Conservation (phyloP, 352 stramenopile genomes). For the Phytophthora melonis region DNA sequence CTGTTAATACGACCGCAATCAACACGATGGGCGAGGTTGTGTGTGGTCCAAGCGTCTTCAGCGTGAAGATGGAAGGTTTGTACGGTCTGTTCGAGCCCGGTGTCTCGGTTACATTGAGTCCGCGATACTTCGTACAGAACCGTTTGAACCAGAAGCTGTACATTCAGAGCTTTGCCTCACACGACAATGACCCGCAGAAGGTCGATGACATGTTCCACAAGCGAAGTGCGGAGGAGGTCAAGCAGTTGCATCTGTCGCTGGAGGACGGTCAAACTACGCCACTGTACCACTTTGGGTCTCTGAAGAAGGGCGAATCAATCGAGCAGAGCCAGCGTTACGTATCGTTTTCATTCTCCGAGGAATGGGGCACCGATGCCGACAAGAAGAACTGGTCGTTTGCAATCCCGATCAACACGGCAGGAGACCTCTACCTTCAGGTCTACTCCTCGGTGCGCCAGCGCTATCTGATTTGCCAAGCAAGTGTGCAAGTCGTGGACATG, state of each 20-base stretch:
- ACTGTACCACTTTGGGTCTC: conserved; percentile 81
- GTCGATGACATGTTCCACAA: conserved; percentile 81
- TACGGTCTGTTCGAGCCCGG: conserved; percentile 84
- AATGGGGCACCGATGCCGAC: conserved; percentile 57
- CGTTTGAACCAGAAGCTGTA: conserved; percentile 83
- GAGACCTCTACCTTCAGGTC: conserved; percentile 84
- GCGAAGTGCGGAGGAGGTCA: conserved; percentile 67
- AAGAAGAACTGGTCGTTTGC: conserved; percentile 82
- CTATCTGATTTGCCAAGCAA: conserved; percentile 84
- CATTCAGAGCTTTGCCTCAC: conserved; percentile 74
- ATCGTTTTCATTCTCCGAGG: conserved; percentile 79
- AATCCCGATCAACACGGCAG: conserved; percentile 79
- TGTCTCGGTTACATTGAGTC: conserved; percentile 79
- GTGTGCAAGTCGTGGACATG: conserved; percentile 90
- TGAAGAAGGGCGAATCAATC: conserved; percentile 75
- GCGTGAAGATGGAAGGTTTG: conserved; percentile 84
- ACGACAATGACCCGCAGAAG: conserved; percentile 67
- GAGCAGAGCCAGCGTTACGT: conserved; percentile 78
- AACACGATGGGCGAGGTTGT: conserved; percentile 85
- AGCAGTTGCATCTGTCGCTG: conserved; percentile 58
- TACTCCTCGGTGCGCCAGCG: conserved; percentile 80
- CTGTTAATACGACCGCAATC: conserved; percentile 87
- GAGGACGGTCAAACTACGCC: conserved; percentile 72
- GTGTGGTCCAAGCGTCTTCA: conserved; percentile 78
- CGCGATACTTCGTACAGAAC: conserved; percentile 88